A percentile compares a stretch with the other conserved stretches of the same genome.
These are phyloP conservation scores for Exophiala phaeomuriformis DNA, from an alignment of 2,329 filamentous ascomycete genomes.

Conservation along the genomic window DNA sequence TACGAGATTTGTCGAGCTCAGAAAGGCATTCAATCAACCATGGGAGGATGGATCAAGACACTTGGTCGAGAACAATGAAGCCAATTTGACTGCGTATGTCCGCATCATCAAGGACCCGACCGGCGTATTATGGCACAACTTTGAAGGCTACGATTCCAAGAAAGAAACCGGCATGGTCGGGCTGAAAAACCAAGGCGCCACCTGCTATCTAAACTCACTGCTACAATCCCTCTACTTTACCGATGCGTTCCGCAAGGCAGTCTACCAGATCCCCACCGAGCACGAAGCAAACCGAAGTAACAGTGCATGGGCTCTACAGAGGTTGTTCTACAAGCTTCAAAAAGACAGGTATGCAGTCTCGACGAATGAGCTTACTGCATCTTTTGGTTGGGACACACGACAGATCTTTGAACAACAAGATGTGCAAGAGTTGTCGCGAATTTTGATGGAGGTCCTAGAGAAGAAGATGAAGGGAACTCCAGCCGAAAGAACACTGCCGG, in stretches of 20 bases:
- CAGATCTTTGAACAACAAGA: conserved; percentile 99
- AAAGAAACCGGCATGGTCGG: conserved; percentile 97
- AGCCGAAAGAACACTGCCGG: conserved; percentile 77
- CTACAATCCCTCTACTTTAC: conserved; percentile 79
- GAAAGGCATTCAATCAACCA: conserved; percentile 70
- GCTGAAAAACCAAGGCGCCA: conserved; percentile 91
- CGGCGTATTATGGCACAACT: conserved; percentile 44
- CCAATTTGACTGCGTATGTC: conserved; percentile 42
- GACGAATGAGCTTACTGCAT: conserved; percentile 88
- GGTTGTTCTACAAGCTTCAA: conserved; percentile 91
- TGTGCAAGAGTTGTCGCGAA: conserved; percentile 91
- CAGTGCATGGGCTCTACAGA: conserved; percentile 87
- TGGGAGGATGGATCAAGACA: conserved; percentile 64
- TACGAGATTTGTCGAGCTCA: conserved; percentile 86
- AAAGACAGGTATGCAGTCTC: conserved; percentile 75
- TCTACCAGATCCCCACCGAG: conserved; percentile 94
- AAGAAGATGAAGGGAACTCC: conserved; percentile 96
- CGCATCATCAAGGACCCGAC: conserved; percentile 45
- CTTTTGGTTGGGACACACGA: conserved; percentile 95
- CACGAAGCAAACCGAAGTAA: conserved; percentile 72
- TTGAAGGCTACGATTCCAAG: conserved; percentile 81
- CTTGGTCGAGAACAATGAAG: conserved; percentile 42
- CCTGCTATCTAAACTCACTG: conserved; percentile 79
- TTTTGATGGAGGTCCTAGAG: conserved; percentile 95
- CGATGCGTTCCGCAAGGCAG: conserved; percentile 92